These are phyloP conservation scores for Irpex lacteus DNA, from an alignment of 1,284 basidiomycete genomes.

Conservation along the genomic window DNA sequence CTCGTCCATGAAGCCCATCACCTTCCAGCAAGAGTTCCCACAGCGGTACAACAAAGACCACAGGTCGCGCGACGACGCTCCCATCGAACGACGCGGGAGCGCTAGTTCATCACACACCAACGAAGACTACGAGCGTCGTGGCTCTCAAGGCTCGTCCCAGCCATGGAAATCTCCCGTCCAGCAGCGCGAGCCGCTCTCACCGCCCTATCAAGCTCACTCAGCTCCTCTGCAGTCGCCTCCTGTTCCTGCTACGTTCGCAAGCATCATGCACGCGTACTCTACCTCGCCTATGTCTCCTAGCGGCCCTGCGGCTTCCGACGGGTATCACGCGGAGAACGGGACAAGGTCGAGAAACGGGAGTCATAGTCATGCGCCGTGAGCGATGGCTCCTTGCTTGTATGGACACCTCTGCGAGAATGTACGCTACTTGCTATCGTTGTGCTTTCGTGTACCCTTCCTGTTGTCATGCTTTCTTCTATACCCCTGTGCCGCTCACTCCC, in stretches of 20 bases:
- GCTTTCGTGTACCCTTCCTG: not conserved
- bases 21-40: slow-evolving; percentile 29
- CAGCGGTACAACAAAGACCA: slow-evolving; percentile 10
- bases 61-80: slow-evolving; percentile 9
- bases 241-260: slow-evolving; percentile 50
- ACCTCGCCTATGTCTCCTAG: slow-evolving; percentile 22
- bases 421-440: not conserved
- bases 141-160: slow-evolving; percentile 6
- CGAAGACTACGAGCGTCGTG: slow-evolving; percentile 5
- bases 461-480: not conserved
- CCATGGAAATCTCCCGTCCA: slow-evolving; percentile 18
- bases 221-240: slow-evolving; percentile 28
- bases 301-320: not conserved
- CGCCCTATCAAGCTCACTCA: slow-evolving; percentile 26
- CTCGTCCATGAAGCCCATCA: slow-evolving; percentile 24
- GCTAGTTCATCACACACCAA: slow-evolving; percentile 10
- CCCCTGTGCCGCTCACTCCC: not conserved
- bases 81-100: slow-evolving; percentile 13
- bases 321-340: not conserved
- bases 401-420: not conserved
- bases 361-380: not conserved
- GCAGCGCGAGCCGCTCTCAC: slow-evolving; percentile 23
- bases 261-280: slow-evolving; percentile 63
- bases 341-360: not conserved
- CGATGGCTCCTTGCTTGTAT: not conserved